Evolutionary conservation across 2,329 filamentous ascomycete species (phyloP).

Genomic region (Fusarium sterilihyphosum): DNA sequence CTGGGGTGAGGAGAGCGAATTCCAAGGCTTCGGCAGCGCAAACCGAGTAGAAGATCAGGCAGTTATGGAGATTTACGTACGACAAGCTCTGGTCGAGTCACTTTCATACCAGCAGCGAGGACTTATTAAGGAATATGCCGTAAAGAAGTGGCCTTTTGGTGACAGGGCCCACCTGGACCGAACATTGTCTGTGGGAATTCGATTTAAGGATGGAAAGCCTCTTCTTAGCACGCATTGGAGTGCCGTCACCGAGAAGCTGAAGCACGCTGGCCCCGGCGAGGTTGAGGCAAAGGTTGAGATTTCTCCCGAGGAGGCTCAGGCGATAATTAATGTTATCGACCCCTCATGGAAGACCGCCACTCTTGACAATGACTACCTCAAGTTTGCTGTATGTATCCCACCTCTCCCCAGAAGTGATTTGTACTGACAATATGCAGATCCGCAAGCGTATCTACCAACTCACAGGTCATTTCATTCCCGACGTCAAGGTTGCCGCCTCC

Average conservation of each 20-base stretch:
- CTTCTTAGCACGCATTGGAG: slow-evolving; percentile 51
- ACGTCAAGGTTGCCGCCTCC: slow-evolving; percentile 70
- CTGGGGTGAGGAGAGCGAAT: slow-evolving; percentile 59
- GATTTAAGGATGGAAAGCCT: slow-evolving; percentile 54
- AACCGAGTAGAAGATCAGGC: slow-evolving; percentile 55
- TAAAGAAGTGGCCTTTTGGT: slow-evolving; percentile 48
- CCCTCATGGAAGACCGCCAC: slow-evolving; percentile 66
- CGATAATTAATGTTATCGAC: slow-evolving; percentile 59
- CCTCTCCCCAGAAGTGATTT: not conserved
- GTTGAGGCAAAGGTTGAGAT: slow-evolving; percentile 39
- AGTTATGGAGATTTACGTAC: slow-evolving; percentile 59
- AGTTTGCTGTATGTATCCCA: slow-evolving; percentile 74
- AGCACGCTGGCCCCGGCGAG: slow-evolving; percentile 39
- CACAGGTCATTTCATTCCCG: slow-evolving; percentile 79
- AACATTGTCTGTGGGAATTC: slow-evolving; percentile 51
- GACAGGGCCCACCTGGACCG: slow-evolving; percentile 48
- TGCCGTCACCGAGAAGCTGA: slow-evolving; percentile 48
- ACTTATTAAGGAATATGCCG: slow-evolving; percentile 45
- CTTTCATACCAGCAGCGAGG: slow-evolving; percentile 54
- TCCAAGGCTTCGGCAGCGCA: slow-evolving; percentile 55
- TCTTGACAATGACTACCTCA: slow-evolving; percentile 66
- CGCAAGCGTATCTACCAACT: slow-evolving; percentile 83
- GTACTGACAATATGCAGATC: slow-evolving; percentile 64
- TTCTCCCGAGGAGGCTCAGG: slow-evolving; percentile 53
- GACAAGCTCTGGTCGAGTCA: slow-evolving; percentile 64